Evolutionary conservation across 495 filamentous ascomycete species (phyloP).

Genomic region (Lepidopterella palustris): DNA sequence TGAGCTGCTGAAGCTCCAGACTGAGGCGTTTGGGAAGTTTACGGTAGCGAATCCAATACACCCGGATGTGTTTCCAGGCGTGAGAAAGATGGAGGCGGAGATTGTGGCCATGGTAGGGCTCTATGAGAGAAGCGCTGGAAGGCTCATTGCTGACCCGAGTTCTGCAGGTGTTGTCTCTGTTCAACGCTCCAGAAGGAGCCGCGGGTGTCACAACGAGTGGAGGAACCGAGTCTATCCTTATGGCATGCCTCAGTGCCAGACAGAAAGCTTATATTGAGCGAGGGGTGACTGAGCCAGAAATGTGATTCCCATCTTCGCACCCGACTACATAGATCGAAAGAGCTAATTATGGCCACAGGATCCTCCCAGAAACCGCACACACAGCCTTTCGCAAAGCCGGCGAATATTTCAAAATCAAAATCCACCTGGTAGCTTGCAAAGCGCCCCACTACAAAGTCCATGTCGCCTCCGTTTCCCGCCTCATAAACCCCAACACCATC

Average conservation of each 20-base stretch:
- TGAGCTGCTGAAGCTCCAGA: slow-evolving; percentile 74
- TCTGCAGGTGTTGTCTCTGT: slow-evolving; percentile 65
- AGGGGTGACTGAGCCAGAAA: slow-evolving; percentile 87
- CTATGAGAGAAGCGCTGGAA: background rate
- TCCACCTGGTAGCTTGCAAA: slow-evolving; percentile 84
- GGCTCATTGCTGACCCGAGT: slow-evolving; percentile 4
- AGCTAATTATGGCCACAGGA: slow-evolving; percentile 49
- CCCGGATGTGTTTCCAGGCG: slow-evolving; percentile 95
- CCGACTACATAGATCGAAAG: background rate
- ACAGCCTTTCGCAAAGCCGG: slow-evolving; percentile 94
- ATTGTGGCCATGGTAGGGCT: slow-evolving; percentile 80
- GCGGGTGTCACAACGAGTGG: slow-evolving; percentile 89
- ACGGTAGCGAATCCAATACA: slow-evolving; percentile 98
- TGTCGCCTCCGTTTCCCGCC: slow-evolving; percentile 62
- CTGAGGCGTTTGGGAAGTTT: slow-evolving; percentile 86
- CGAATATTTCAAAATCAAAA: slow-evolving; percentile 90
- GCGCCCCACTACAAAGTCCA: slow-evolving; percentile 80
- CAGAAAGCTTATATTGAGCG: slow-evolving; percentile 82
- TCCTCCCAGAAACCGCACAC: slow-evolving; percentile 89
- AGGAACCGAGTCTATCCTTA: slow-evolving; percentile 92
- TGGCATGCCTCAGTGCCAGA: slow-evolving; percentile 83
- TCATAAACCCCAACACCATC: slow-evolving; percentile 95
- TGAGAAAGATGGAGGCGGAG: slow-evolving; percentile 99
- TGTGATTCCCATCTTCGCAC: slow-evolving; percentile 48
- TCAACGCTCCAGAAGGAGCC: slow-evolving; percentile 78